Evolutionary conservation across 2,329 filamentous ascomycete genomes (phyloP), one percentile per base, ranked within the genome.

Genomic region (Cercospora sp.): DNA sequence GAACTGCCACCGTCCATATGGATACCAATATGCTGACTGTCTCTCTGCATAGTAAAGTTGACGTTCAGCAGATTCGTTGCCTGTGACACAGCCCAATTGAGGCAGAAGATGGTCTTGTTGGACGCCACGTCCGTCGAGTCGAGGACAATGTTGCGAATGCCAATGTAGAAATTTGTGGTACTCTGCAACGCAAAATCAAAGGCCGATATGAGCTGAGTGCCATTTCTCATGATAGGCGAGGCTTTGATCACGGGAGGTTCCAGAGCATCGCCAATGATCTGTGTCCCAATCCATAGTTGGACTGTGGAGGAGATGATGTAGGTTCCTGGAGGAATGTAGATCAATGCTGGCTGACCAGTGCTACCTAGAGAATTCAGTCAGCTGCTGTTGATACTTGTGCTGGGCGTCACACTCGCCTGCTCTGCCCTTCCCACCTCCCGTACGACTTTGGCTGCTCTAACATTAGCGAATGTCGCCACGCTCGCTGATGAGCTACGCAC

Each of bases 261-360:
- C 73, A 86, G 75, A 57, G 90, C 88, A 82, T 97, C 93, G 65
- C 94, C 94, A 42, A 97, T 84, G 69, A 97, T 87, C 79, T 96
- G 93, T 10, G 94, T 96, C 82, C 96, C 96, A 84, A 97, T 97
- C 79, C 90, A 90, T 76, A 93, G 90, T 58, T 93, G 81, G 70
- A 97, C 87, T 23, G 94, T 91, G 74, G 84, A 86, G 75, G 89
- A 92, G 73, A 97, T 89, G 18, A 91, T 76, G 61, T 76, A 76
- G 3, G 69, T 74, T 12, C 75, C 75, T 5, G 69, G 59, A 4
- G 75, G 74, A 13, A 76, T 63, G 58, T 73, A 76, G 36, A 76
- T 70, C 39, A 76, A 31, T 23, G 92, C 94, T 1, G 94, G 94
- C 48, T 75, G 71, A 18, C 74, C 73, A 28, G 74, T 75, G 1